These are phyloP conservation scores for Apophysomyces trapeziformis DNA, from an alignment of 371 early-diverging fungal genomes.

Conservation along the genomic window DNA sequence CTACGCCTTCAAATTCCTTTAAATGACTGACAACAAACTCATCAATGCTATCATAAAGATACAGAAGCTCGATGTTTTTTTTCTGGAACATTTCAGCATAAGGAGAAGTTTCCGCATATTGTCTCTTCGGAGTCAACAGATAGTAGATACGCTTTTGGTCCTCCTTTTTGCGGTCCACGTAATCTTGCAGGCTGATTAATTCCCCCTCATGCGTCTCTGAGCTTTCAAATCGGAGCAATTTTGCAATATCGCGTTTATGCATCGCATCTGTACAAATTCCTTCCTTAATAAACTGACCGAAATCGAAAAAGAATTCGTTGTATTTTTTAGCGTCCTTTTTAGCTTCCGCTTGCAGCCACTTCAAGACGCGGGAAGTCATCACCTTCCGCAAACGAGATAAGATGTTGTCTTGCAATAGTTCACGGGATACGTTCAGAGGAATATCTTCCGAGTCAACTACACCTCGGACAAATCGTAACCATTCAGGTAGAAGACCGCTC, in stretches of 20 bases:
- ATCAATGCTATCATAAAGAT: constrained; percentile 85
- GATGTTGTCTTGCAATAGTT: constrained; percentile 91
- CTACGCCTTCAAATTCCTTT: constrained; percentile 73
- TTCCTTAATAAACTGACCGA: constrained; percentile 85
- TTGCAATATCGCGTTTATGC: constrained; percentile 75
- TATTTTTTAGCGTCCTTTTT: constrained; percentile 74
- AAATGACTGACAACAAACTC: constrained; percentile 89
- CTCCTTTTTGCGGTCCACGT: constrained; percentile 83
- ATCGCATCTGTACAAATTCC: constrained; percentile 86
- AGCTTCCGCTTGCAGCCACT: constrained; percentile 80
- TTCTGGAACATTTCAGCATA: constrained; percentile 87
- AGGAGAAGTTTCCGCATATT: constrained; percentile 83
- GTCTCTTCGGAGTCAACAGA: constrained; percentile 79
- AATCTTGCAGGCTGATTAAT: constrained; percentile 85
- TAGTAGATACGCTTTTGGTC: constrained; percentile 95
- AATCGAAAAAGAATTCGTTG: constrained; percentile 83
- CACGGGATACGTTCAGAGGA: constrained; percentile 97
- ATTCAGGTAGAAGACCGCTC: constrained; percentile 77
- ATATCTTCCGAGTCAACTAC: constrained; percentile 97
- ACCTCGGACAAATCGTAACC: constrained; percentile 84
- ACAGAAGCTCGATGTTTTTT: constrained; percentile 76
- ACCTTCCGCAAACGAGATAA: constrained; percentile 72
- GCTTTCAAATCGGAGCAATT: constrained; percentile 89
- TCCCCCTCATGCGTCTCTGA: constrained; percentile 62
- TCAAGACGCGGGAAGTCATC: constrained; percentile 72